Conservation (phyloP, 176 grass and related monocot genomes). For the Ananas comosus region DNA sequence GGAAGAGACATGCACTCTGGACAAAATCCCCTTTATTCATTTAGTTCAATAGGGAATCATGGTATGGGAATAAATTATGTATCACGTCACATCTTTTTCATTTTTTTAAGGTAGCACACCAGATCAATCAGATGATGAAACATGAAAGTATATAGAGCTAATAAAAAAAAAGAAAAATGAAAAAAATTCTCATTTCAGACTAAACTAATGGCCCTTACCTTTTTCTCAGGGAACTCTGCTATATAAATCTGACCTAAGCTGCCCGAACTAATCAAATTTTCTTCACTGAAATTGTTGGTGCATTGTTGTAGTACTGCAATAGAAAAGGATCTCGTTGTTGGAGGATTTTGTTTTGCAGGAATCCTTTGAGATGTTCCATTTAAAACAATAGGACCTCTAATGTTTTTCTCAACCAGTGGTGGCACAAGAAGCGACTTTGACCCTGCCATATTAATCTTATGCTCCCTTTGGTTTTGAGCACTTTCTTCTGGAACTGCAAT, state of each 20-base stretch:
- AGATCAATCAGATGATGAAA: background rate
- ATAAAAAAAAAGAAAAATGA: background rate
- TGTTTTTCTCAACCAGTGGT: background rate
- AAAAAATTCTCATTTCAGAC: background rate
- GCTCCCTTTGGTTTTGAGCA: slow-evolving; percentile 10
- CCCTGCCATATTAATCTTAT: slow-evolving; percentile 9
- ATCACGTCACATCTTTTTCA: too few relatives aligned
- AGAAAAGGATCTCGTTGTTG: slow-evolving; percentile 43
- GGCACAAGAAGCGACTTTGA: slow-evolving; percentile 3
- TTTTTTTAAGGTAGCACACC: too few relatives aligned
- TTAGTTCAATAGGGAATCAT: too few relatives aligned
- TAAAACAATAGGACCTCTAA: background rate
- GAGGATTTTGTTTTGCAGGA: background rate
- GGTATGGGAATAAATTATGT: too few relatives aligned
- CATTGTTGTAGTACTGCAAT: slow-evolving; percentile 76
- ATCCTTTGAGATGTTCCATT: background rate
- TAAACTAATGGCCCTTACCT: slow-evolving; percentile 34
- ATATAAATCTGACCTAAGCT: slow-evolving; percentile 60
- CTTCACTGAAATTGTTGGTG: slow-evolving; percentile 65
- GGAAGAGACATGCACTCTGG: too few relatives aligned
- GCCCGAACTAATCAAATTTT: slow-evolving; percentile 68
- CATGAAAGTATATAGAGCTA: background rate
- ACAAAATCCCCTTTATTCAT: too few relatives aligned
- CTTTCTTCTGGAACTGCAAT: slow-evolving; percentile 8
- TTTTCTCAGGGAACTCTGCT: slow-evolving; percentile 48